A percentile compares a stretch with the other conserved stretches of the same genome.
Evolutionary conservation across 2,329 filamentous ascomycete species (phyloP).

Genomic region (Elsinoe arachidis): DNA sequence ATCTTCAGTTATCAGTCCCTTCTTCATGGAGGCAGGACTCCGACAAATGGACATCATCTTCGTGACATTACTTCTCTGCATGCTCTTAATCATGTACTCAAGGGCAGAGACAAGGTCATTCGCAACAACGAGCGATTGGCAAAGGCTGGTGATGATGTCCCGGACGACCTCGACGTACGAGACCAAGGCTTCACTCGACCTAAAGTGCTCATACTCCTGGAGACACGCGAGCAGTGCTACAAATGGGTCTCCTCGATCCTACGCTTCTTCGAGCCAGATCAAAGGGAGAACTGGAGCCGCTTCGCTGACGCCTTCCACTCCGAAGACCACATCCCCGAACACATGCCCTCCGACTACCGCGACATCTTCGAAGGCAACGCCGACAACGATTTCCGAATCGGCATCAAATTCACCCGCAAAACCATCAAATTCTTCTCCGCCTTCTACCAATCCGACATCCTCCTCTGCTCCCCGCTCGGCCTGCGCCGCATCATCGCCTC

Average conservation of each 20-base stretch:
- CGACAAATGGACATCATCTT: constrained; percentile 58
- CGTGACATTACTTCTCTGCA: constrained; percentile 71
- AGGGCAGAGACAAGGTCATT: constrained; percentile 82
- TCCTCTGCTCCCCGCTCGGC: constrained; percentile 82
- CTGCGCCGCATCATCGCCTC: constrained; percentile 84
- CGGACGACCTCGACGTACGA: constrained; percentile 61
- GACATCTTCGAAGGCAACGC: constrained; percentile 91
- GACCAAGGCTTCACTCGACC: constrained; percentile 95
- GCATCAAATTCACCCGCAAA: constrained; percentile 95
- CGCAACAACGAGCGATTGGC: constrained; percentile 81
- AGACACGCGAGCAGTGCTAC: constrained; percentile 78
- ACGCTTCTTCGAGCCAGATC: constrained; percentile 68
- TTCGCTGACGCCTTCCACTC: constrained; percentile 77
- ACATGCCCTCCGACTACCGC: constrained; percentile 77
- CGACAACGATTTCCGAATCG: constrained; percentile 92
- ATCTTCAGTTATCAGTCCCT: constrained; percentile 79
- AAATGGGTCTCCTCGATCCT: constrained; percentile 70
- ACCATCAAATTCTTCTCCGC: constrained; percentile 89
- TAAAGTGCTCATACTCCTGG: constrained; percentile 83
- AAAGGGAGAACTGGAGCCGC: constrained; percentile 89
- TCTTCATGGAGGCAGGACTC: constrained; percentile 63
- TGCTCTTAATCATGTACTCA: constrained; percentile 83
- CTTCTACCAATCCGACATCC: constrained; percentile 94
- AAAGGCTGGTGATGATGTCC: constrained; percentile 49
- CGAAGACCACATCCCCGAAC: constrained; percentile 51